Percentiles rank a stretch among this genome's conserved stretches.
Evolutionary conservation across 1,284 basidiomycete species (phyloP).

Genomic region (Phaffia rhodozyma): DNA sequence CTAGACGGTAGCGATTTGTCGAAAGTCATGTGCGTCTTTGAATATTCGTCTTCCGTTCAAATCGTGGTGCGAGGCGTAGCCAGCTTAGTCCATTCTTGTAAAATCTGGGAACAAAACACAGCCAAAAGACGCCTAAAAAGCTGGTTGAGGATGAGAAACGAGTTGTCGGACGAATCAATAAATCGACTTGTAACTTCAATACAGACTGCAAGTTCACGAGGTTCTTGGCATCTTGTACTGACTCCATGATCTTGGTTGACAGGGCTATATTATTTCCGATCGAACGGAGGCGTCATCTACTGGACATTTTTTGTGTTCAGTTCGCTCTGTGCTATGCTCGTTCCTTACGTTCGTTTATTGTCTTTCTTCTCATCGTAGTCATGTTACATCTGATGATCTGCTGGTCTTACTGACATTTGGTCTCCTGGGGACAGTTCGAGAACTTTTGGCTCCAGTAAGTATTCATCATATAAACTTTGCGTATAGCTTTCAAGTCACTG

Average conservation of each 20-base stretch:
- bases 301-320: slow-evolving; percentile 57
- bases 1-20: background rate
- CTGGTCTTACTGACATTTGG: too few species aligned
- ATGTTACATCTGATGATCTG: too few species aligned
- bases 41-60: too few species aligned
- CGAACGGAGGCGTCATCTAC: slow-evolving; percentile 36
- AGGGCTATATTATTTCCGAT: background rate
- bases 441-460: slow-evolving; percentile 59
- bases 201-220: too few species aligned
- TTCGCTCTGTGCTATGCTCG: slow-evolving; percentile 52
- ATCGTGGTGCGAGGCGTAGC: too few species aligned
- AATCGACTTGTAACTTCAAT: background rate
- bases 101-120: slow-evolving; percentile 32
- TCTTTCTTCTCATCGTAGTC: background rate
- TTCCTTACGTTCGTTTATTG: slow-evolving; percentile 47
- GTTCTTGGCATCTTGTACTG: background rate
- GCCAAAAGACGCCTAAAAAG: slow-evolving; percentile 59
- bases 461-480: background rate
- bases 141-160: slow-evolving; percentile 82
- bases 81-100: slow-evolving; percentile 16
- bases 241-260: background rate
- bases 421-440: slow-evolving; percentile 54
- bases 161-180: slow-evolving; percentile 67
- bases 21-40: too few species aligned
- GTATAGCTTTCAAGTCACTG: slow-evolving; percentile 6